A percentile compares a stretch with the other conserved stretches of the same genome.
These are phyloP conservation scores for Yarrowia divulgata DNA, from an alignment of 805 yeast species.

Conservation along the genomic window DNA sequence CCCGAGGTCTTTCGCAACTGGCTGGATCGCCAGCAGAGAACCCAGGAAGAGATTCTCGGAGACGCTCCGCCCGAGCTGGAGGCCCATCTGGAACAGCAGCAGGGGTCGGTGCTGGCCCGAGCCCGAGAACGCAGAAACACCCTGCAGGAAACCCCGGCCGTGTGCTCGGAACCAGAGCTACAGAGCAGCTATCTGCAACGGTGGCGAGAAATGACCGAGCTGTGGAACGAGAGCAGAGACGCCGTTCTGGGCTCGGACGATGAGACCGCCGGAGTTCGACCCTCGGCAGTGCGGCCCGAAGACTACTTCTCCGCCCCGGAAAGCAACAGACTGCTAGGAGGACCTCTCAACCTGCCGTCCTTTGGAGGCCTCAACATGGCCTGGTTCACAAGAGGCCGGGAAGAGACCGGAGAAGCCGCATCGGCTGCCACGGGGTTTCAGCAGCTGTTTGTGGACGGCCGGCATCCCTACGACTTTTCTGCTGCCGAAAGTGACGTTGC, in stretches of 20 bases:
- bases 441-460: conserved; percentile 34
- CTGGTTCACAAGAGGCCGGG: conserved; percentile 15
- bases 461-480: conserved; percentile 37
- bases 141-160: conserved; percentile 11
- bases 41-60: background rate
- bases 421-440: conserved; percentile 27
- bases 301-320: conserved; percentile 34
- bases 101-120: conserved; percentile 27
- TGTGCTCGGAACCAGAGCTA: conserved; percentile 26
- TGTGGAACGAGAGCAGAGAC: conserved; percentile 30
- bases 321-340: conserved; percentile 6
- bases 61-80: conserved; percentile 11
- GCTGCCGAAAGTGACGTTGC: conserved; percentile 26
- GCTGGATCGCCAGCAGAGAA: conserved; percentile 28
- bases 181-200: conserved; percentile 35
- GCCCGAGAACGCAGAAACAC: conserved; percentile 24
- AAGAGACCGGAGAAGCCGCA: conserved; percentile 14
- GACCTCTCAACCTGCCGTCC: conserved; percentile 29
- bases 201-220: conserved; percentile 30
- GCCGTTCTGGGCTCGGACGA: conserved; percentile 33
- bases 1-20: conserved; percentile 37
- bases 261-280: conserved; percentile 21
- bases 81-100: conserved; percentile 30
- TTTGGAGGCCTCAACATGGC: conserved; percentile 34
- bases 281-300: background rate